Percentiles rank a stretch among this genome's conserved stretches.
Evolutionary conservation across 1,284 basidiomycete genomes (phyloP).

Genomic region (Trichosporon sp.): DNA sequence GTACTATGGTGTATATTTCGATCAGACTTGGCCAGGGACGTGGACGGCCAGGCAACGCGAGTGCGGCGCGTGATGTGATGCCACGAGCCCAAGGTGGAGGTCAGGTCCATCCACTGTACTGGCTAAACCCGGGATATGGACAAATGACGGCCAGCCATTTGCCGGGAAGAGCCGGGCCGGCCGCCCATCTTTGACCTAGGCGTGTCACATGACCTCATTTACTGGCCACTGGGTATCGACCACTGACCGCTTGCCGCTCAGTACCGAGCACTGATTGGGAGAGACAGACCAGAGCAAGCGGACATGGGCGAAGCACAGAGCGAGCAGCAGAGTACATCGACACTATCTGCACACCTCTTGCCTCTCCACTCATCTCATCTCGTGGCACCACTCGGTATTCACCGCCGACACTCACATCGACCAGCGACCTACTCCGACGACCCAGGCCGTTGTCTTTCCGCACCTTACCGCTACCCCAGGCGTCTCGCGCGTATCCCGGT

Average conservation of each 20-base stretch:
- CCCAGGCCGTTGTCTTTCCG: neutral
- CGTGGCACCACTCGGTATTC: slow-evolving; percentile 1
- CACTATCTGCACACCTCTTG: neutral
- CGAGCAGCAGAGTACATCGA: too few species aligned
- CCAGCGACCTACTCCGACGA: neutral
- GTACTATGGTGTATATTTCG: neutral
- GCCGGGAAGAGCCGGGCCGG: neutral
- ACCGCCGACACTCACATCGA: neutral
- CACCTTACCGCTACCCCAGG: neutral
- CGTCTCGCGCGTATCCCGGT: neutral
- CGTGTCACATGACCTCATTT: neutral
- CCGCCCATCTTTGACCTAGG: neutral
- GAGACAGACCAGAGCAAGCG: neutral
- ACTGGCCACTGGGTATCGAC: neutral
- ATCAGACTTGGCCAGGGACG: too few species aligned
- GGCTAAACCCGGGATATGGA: neutral
- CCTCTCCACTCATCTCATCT: neutral
- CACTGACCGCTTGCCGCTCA: too few species aligned
- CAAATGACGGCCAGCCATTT: neutral
- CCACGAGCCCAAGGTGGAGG: neutral
- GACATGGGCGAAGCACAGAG: neutral
- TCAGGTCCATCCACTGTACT: neutral
- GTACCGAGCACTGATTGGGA: neutral
- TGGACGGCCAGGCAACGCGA: neutral
- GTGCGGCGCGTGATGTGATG: too few species aligned